Evolutionary conservation across 441 rosid genomes (phyloP).

Genomic region (Eutrema salsugineum): DNA sequence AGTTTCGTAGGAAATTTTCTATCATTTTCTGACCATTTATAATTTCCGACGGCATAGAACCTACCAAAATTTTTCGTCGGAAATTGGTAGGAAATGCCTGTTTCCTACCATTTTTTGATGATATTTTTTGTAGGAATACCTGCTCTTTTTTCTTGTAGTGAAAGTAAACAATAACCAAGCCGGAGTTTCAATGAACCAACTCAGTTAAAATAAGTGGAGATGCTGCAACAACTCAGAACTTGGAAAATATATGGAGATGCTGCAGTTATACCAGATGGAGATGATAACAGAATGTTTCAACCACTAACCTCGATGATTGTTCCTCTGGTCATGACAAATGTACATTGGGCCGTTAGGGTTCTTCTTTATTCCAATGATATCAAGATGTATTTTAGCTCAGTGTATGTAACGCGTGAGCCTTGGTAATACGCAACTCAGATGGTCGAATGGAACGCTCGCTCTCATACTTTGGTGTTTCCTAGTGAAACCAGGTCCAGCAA

Average conservation of each 20-base stretch:
- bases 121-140: too few relatives aligned
- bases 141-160: too few relatives aligned
- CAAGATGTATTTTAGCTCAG: constrained; percentile 83
- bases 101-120: too few relatives aligned
- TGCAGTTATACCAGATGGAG: too few relatives aligned
- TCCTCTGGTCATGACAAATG: constrained; percentile 79
- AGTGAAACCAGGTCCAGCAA: constrained; percentile 82
- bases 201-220: not conserved
- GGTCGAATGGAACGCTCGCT: constrained; percentile 89
- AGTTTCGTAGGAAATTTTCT: too few relatives aligned
- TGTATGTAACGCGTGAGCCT: constrained; percentile 88
- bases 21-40: too few relatives aligned
- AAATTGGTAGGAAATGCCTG: too few relatives aligned
- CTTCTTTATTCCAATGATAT: constrained; percentile 83
- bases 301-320: constrained; percentile 73
- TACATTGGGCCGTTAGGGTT: constrained; percentile 93
- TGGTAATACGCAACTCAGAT: constrained; percentile 75
- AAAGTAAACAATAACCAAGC: not conserved
- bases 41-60: too few relatives aligned
- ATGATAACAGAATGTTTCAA: not conserved
- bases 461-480: constrained; percentile 95
- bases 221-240: too few relatives aligned
- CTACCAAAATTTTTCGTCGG: too few relatives aligned
- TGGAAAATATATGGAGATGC: too few relatives aligned
- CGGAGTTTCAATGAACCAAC: not conserved